phyloP scores from a whole-genome alignment of 495 filamentous ascomycete genomes.

The Aspergillus bridgeri region DNA sequence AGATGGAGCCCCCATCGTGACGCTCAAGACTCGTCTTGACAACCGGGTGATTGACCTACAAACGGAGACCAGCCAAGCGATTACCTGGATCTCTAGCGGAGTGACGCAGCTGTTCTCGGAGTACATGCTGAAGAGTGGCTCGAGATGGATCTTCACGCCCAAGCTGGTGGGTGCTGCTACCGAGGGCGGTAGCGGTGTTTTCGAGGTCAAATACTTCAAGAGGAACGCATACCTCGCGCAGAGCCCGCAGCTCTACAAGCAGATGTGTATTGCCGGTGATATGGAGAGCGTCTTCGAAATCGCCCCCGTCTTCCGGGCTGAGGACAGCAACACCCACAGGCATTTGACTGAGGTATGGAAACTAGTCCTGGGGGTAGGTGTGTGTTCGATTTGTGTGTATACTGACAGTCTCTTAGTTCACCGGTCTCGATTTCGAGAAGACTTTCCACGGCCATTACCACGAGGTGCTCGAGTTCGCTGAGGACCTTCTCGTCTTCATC shows the following conservation, averaged over 20 bases:
- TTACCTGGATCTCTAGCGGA: slow-evolving; percentile 75
- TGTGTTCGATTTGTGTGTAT: slow-evolving; percentile 7
- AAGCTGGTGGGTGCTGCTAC: slow-evolving; percentile 87
- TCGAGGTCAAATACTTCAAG: slow-evolving; percentile 88
- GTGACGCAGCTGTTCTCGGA: slow-evolving; percentile 77
- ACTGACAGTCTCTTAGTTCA: slow-evolving; percentile 52
- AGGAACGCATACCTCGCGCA: slow-evolving; percentile 83
- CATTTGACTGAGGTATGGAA: slow-evolving; percentile 79
- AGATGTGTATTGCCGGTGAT: slow-evolving; percentile 92
- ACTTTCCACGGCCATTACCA: slow-evolving; percentile 85
- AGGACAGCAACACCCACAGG: slow-evolving; percentile 93
- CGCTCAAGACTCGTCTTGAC: slow-evolving; percentile 73
- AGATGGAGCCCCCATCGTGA: slow-evolving; percentile 59
- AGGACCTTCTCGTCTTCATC: slow-evolving; percentile 83
- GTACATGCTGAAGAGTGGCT: slow-evolving; percentile 71
- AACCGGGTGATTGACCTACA: slow-evolving; percentile 91
- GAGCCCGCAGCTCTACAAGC: slow-evolving; percentile 94
- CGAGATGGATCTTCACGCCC: slow-evolving; percentile 85
- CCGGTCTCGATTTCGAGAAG: slow-evolving; percentile 97
- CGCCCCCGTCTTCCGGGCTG: slow-evolving; percentile 89
- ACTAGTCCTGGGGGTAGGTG: slow-evolving; percentile 51
- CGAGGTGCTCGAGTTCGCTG: slow-evolving; percentile 77
- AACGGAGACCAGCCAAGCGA: slow-evolving; percentile 82
- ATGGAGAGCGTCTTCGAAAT: slow-evolving; percentile 86
- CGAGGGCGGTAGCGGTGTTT: slow-evolving; percentile 91